These are phyloP conservation scores for Eucalyptus erythrocorys DNA, from an alignment of 345 rosid species.

Conservation along the genomic window DNA sequence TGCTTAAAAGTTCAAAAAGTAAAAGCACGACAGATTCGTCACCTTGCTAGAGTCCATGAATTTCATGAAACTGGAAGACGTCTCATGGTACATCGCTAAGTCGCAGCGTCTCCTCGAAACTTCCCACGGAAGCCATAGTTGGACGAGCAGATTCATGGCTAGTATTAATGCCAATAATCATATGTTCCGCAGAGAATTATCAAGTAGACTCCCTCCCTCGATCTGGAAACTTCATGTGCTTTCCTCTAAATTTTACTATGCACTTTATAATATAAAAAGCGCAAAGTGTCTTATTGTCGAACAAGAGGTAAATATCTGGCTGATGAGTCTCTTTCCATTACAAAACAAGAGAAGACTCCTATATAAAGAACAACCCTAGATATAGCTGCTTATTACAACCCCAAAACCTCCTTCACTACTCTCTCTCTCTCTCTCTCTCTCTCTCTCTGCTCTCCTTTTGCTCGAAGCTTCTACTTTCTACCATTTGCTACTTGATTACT, in stretches of 20 bases:
- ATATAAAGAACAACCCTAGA: background rate
- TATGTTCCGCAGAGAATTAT: background rate
- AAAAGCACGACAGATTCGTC: background rate
- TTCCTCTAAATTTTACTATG: background rate
- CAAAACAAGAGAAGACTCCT: background rate
- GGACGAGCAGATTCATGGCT: background rate
- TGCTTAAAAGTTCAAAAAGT: background rate
- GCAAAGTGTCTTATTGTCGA: background rate
- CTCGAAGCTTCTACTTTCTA: background rate
- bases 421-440: background rate
- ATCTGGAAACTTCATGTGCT: background rate
- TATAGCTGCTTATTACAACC: background rate
- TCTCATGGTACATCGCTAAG: background rate
- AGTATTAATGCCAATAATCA: background rate
- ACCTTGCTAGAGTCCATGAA: background rate
- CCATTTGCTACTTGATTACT: background rate
- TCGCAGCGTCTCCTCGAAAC: background rate
- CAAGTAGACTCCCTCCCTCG: background rate
- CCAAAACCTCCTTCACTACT: background rate
- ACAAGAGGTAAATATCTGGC: background rate
- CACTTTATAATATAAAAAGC: background rate
- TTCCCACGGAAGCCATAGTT: background rate
- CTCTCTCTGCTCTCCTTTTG: background rate
- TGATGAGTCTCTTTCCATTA: background rate
- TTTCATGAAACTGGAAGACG: background rate